Percentiles rank a stretch among this genome's conserved stretches.
Evolutionary conservation across 345 rosid species (phyloP).

Genomic region (Hibiscus mutabilis): DNA sequence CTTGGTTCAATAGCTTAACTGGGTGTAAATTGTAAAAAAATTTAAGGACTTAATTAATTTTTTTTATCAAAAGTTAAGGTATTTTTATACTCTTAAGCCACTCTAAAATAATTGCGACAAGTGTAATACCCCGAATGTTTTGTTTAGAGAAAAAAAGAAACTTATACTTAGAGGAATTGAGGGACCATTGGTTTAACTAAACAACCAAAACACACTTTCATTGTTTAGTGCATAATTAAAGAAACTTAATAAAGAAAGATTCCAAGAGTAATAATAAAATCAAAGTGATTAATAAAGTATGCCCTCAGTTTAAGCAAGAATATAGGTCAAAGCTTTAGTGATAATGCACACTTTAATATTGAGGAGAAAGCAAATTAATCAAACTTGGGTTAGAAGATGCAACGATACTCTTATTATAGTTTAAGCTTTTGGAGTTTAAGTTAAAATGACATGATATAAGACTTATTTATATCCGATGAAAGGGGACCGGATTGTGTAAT

Average conservation of each 20-base stretch:
- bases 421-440: not conserved
- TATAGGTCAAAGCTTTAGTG: constrained; percentile 6
- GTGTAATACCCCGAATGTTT: too few species aligned
- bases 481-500: too few species aligned
- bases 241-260: constrained; percentile 5
- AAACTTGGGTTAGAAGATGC: not conserved
- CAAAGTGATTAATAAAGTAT: not conserved
- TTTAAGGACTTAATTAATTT: too few species aligned
- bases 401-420: constrained; percentile 5
- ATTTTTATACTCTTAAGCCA: too few species aligned
- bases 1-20: too few species aligned
- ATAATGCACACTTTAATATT: not conserved
- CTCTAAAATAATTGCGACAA: too few species aligned
- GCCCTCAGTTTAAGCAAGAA: constrained; percentile 6
- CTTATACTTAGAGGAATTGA: too few species aligned
- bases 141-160: too few species aligned
- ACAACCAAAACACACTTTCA: too few species aligned
- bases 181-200: too few species aligned
- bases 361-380: not conserved
- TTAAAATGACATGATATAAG: not conserved
- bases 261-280: not conserved
- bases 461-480: not conserved
- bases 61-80: too few species aligned
- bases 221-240: not conserved
- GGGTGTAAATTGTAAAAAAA: too few species aligned